Evolutionary conservation across 2,329 filamentous ascomycete genomes (phyloP).

Genomic region (Fusarium duplospermum): DNA sequence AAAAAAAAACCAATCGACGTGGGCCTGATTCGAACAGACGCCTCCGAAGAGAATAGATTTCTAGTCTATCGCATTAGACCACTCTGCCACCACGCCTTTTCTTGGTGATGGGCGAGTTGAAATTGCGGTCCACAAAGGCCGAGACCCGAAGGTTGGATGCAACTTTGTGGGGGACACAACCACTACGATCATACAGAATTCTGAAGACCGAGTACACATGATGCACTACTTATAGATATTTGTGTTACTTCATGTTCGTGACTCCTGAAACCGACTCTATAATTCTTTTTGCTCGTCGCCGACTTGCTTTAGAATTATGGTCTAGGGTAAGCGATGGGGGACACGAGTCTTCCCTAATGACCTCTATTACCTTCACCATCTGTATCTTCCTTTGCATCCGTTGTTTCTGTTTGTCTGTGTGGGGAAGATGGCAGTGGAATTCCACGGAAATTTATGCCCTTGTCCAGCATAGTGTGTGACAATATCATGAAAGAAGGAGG

Average conservation of each 20-base stretch:
- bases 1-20: background rate
- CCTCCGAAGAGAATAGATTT: constrained; percentile 6
- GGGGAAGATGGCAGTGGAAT: background rate
- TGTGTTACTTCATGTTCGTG: background rate
- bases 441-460: background rate
- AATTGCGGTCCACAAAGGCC: background rate
- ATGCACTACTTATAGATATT: background rate
- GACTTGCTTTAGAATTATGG: background rate
- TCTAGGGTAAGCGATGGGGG: background rate
- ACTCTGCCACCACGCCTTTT: constrained; percentile 3
- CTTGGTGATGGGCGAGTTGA: background rate
- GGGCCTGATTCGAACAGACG: constrained; percentile 1
- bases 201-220: too few relatives aligned
- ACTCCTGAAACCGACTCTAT: background rate
- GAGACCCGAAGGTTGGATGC: background rate
- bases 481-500: background rate
- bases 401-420: background rate
- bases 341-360: background rate
- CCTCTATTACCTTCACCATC: background rate
- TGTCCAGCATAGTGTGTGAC: background rate
- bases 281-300: background rate
- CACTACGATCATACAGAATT: background rate
- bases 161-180: too few relatives aligned
- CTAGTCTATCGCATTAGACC: constrained; percentile 9
- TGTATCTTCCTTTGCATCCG: background rate